Base-by-base conservation (phyloP, 192 early-diverging fungal genomes). In the Piromyces finnis region DNA sequence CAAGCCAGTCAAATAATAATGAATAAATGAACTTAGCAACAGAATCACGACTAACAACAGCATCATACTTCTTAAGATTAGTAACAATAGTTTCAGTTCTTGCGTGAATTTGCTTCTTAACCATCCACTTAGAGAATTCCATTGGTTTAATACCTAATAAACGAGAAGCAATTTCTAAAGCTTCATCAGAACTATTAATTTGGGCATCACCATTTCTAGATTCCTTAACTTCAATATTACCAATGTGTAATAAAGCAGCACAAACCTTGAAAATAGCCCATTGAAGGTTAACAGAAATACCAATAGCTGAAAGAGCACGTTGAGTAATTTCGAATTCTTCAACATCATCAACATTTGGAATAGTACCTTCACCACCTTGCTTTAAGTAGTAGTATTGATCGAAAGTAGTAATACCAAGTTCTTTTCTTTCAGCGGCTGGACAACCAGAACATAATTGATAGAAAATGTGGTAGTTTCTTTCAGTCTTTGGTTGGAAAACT, bases 381-480 rank as follows among this genome's bases (percentile, higher is more conserved):
- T 89, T 92, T 28, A 96, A 88, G 84, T 97, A 99, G 81, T 93
- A 87, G 85, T 96, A 99, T 59, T 89, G 84, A 11, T 87, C 87
- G 85, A 88, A 94, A 37, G 91, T 87, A n/a, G 88, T 89, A 32
- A 97, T 85, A 27, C 95, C 93, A 26, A 95, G 86, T 77, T 95
- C 92, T 79, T 93, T 94, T 30, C 88, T 86, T 83, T 97, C 94
- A 22, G 91, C 95, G 11, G 91, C 87, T 16, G 95, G 94, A 12
- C 91, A 92, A 77, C 94, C 96, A 26, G 95, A 92, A 87, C 95
- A 96, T 68, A 99, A 91, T 89, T 99, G 97, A 87, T 99, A 99
- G 85, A 99, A 99, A 84, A 99, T 94, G 89, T 99, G 97, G 88
- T 99, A 99, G 89, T 97, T 98, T 82, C 97, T 90, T 79, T 81